Evolutionary conservation across 495 filamentous ascomycete genomes (phyloP), one percentile per base, ranked within the genome.

Genomic region (Trichoderma orchidacearum): DNA sequence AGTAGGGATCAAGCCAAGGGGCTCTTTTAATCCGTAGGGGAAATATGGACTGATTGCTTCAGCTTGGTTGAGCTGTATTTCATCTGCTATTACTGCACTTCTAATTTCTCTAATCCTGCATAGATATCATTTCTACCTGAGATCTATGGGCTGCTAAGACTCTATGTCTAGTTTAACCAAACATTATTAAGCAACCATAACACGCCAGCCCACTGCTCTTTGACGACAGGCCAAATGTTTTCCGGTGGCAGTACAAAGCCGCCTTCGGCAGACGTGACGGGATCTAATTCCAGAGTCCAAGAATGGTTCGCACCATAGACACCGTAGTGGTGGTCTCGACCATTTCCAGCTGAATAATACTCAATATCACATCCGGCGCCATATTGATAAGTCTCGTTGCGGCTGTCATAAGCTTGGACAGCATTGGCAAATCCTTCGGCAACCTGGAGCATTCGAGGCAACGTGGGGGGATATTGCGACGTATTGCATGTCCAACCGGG

Each of bases 221-320:
- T 7, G 7, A 48, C 41, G 27, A 48, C 41, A 12, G 41, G 41
- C 41, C 41, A 48, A 17, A 48, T 48, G 15, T 48, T 27, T 48
- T 28, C 41, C 3, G 77, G 64, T 3, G 82, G 81, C 63, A 85
- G 67, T 2, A 85, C 65, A 55, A 85, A 85, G 3, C 81, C 81
- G 58, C 71, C 68, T 8, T 58, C 55, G 0, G 71, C 68, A 25
- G 41, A 48, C 3, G 41, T 48, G 8, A 63, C 72, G 56, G 69
- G 64, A 3, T 72, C 56, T 11, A 84, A 62, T 71, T 84, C 81
- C 15, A 74, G 66, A 0, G 81, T 81, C 63, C 76, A 84, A 12
- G 72, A 70, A 29, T 74, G 82, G 59, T 79, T 72, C 4, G 77
- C 72, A 36, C 70, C 68, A 18, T 64, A 71, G 1, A 78, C 75